Base-by-base conservation (phyloP, 257 asterid species). In the Petunia axillaris region DNA sequence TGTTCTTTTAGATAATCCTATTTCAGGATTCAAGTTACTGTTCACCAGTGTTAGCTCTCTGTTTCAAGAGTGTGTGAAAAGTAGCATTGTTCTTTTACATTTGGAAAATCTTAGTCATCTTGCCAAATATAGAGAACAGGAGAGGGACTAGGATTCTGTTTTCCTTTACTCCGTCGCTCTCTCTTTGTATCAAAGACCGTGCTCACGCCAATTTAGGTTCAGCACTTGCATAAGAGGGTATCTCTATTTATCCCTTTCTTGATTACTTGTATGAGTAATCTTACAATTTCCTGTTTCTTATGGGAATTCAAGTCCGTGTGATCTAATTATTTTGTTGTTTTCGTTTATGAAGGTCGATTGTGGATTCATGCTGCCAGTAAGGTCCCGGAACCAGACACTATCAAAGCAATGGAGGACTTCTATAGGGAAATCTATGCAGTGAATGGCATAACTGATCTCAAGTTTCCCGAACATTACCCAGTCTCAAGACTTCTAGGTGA, bases 291-390 rank as follows among this genome's bases (percentile, higher is more conserved):
- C 57, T 40, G 48, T 74, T 83, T 60, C 48, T 64, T 74, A 60
- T 73, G 16, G 25, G 37, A 16, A 25, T 77, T 77, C 70, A 25
- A 44, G 43, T 62, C 58, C 44, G 43, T 25, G 6, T 36, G 41
- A 78, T 70, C 58, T 54, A 50, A 58, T 64, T 39, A 9, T 64
- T 14, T 50, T 73, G 9, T 70, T 16, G 13, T 53, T 5, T 44
- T 53, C 38, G 15, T 64, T 77, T 43, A 25, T 83, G 80, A 25
- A 95, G 99, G 98, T 15, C 91, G 98, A 76, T 93, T 96, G 40
- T 96, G 99, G 98, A 96, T 96, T 85, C 99, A 96, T 86, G 98
- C 99, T 81, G 98, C 99, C 79, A 70, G 98, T 71, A 96, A 96
- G 88, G 82, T 91, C 64, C 99, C 99, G 8, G 98, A 96, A 79